Conservation (phyloP, 179 eudicot species). For the Beta corolliflora region DNA sequence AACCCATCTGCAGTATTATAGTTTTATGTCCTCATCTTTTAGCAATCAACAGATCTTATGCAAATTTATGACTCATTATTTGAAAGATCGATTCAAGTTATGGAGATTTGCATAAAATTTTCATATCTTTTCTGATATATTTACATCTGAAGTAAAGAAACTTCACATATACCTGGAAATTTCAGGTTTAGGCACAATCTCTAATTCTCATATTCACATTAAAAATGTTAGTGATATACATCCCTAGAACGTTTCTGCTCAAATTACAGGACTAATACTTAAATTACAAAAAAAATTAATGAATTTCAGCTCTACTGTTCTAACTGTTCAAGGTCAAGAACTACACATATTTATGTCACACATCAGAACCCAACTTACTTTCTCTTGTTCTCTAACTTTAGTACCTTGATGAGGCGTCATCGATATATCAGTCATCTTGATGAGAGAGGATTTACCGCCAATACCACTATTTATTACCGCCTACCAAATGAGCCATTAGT, state of each 20-base stretch:
- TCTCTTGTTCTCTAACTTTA: not conserved
- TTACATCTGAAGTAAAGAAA: no score
- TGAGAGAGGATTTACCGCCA: no score
- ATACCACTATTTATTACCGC: no score
- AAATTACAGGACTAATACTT: conserved; percentile 5
- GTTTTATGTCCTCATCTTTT: no score
- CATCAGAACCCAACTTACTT: not conserved
- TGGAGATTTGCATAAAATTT: no score
- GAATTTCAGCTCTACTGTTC: conserved; percentile 11
- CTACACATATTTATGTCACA: not conserved
- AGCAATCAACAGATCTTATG: no score
- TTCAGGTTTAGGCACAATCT: not conserved
- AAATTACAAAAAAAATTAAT: not conserved
- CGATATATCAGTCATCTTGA: no score
- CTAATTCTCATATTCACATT: not conserved
- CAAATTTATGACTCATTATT: no score
- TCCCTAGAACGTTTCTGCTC: not conserved
- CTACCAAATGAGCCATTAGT: not conserved
- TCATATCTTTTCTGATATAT: no score
- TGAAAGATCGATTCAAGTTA: no score
- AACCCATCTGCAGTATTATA: no score
- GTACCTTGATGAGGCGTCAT: not conserved
- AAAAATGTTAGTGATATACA: not conserved
- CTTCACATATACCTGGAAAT: no score
- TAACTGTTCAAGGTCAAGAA: not conserved